Base-by-base conservation (phyloP, 352 stramenopile species). In the Ochromonadaceae sp. region DNA sequence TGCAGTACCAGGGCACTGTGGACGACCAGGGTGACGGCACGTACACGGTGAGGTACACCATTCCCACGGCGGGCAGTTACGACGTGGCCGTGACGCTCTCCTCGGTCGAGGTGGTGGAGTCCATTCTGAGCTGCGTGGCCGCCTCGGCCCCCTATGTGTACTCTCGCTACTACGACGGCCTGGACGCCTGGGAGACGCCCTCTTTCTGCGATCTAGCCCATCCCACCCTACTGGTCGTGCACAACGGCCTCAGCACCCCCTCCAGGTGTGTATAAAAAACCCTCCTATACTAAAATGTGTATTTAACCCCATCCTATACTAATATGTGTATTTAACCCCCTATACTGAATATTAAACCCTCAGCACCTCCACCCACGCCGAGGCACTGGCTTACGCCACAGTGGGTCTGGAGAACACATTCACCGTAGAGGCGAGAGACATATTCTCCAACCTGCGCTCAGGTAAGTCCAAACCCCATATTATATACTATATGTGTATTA, bases 11-110 rank as follows among this genome's bases (percentile, higher is more conserved):
- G 0, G 92, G 81, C 65, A 70, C 75, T 44, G 57, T 87, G 22
- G 36, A 72, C 25, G 80, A 89, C 70, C 65, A 72, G 44, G 59
- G 58, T 32, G 72, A 84, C 38, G 88, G 90, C 0, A 74, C 88
- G 0, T 97, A 97, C 66, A 50, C 77, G 30, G 86, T 93, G 7
- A 83, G 92, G 28, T 96, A 97, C 65, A 95, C 89, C 31, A 84
- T 96, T 38, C 86, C 88, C 1, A 70, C 75, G 10, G 82, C 86
- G 1, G 90, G 86, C 0, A 67, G 55, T 53, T 98, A 97, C 69
- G 60, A 85, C 14, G 82, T 86, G n/a, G 41, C 71, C 59, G 47
- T 84, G 0, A 79, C 58, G n/a, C 57, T 95, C n/a, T 77, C 82
- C 12, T n/a, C n/a, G n/a, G n/a, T n/a, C n/a, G 78, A 72, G 14